Evolutionary conservation across 306 rosid genomes (phyloP), one percentile per base, ranked within the genome.

Genomic region (Fragaria vesca): DNA sequence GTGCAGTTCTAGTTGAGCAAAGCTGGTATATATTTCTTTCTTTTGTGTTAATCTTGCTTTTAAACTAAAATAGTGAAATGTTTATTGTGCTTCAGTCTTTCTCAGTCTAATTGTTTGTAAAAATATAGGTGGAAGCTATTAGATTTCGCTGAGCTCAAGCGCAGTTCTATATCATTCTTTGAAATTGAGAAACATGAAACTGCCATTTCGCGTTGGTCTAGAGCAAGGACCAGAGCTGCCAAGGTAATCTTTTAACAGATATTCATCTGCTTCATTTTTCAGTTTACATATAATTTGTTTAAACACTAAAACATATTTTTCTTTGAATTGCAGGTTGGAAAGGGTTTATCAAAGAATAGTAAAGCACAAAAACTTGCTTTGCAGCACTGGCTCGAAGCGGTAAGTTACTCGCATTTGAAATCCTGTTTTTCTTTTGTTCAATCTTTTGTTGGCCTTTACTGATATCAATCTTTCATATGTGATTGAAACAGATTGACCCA

Each of bases 371-470:
- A 96, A 55, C 99, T 96, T 69, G 97, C 99, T 77, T 82, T 96
- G 46, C 98, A 93, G 85, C 99, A 96, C 76, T 96, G 99, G 99
- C 97, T 96, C 28, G 99, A 96, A 85, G 99, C 99, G 81, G 99
- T 96, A 81, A 91, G 99, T 87, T 18, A 28, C 76, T 81, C 74
- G 6, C 69, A 13, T 52, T 36, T 16, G 30, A 48, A 30, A 15
- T 62, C 20, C 42, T 69, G 12, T 16, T 45, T 71, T 42, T 74
- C 15, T 54, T 63, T 46, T 50, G 61, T 74, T 55, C 55, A 9
- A n/a, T 75, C 51, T 76, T 76, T 46, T 76, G 55, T 76, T 58
- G 45, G 61, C 66, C 77, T n/a, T 67, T 73, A 72, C 79, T 80
- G 69, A 88, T 80, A 60, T 66, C 54, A 34, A 26, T 73, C 73